Conservation (phyloP, 352 stramenopile genomes). For the Blastocystis hominis region DNA sequence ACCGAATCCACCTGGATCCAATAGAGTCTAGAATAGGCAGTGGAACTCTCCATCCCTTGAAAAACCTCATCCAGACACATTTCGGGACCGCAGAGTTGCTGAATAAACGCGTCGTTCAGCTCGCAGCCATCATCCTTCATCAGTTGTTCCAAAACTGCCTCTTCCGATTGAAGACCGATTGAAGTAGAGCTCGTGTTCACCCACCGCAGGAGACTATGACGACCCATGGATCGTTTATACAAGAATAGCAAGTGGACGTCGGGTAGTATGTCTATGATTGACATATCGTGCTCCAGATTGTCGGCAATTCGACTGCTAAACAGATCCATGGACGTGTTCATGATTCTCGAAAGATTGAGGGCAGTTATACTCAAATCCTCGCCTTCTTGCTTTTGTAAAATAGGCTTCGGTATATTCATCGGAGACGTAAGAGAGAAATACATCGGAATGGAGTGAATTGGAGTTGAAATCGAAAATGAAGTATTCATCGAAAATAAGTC, state of each 20-base stretch:
- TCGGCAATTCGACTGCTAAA: constrained; percentile 21
- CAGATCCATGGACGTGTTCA: constrained; percentile 14
- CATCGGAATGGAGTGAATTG: background rate
- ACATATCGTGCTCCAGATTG: background rate
- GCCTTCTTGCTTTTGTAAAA: background rate
- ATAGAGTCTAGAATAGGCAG: background rate
- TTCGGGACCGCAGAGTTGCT: background rate
- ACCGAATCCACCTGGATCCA: background rate
- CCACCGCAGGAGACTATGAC: background rate
- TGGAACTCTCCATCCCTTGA: background rate
- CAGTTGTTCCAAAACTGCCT: background rate
- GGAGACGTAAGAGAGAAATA: constrained; percentile 39
- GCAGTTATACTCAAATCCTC: background rate
- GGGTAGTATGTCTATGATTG: background rate
- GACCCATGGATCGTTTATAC: background rate
- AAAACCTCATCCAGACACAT: background rate
- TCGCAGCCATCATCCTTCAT: background rate
- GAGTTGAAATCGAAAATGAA: background rate
- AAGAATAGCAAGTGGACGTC: background rate
- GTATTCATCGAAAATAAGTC: background rate
- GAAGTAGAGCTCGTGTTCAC: background rate
- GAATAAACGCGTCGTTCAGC: background rate
- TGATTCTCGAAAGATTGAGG: background rate
- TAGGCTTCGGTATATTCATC: background rate
- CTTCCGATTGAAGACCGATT: background rate